Evolutionary conservation across 2,329 filamentous ascomycete species (phyloP).

Genomic region (Tolypocladium tundrense): DNA sequence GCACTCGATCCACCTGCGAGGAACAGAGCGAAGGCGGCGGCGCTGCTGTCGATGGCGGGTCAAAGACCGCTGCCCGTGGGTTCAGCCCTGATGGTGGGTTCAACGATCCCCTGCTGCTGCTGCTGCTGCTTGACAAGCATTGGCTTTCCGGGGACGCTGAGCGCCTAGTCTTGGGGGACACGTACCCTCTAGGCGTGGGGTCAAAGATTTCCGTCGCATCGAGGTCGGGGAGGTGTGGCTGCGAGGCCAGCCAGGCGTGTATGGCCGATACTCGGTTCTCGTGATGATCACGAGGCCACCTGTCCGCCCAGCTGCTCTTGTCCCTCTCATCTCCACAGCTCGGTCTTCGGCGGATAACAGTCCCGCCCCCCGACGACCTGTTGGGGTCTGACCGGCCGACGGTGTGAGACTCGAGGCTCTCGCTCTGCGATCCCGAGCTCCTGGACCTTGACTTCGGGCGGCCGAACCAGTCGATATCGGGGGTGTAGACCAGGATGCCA

Average conservation of each 20-base stretch:
- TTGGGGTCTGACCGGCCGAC: not conserved
- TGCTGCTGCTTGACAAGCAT: not conserved
- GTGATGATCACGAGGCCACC: not conserved
- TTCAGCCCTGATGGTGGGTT: not conserved
- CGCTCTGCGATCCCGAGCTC: no score
- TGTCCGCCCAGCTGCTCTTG: not conserved
- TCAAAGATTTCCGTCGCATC: slow-evolving; percentile 1
- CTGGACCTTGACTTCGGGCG: not conserved
- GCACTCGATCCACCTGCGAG: not conserved
- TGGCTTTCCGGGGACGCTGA: no score
- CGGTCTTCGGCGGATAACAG: not conserved
- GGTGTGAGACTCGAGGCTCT: not conserved
- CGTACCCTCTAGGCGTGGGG: slow-evolving; percentile 1
- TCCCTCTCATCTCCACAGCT: not conserved
- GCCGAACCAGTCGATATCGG: slow-evolving; percentile 16
- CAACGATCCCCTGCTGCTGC: not conserved
- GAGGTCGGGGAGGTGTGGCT: not conserved
- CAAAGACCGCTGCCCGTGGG: slow-evolving; percentile 5
- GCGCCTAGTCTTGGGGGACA: not conserved
- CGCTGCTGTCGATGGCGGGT: not conserved
- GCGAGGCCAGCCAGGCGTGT: slow-evolving; percentile 4
- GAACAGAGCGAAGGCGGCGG: not conserved
- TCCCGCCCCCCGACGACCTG: not conserved
- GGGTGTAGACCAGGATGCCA: slow-evolving; percentile 6
- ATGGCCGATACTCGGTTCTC: not conserved